Percentiles rank a stretch among this genome's conserved stretches.
These are phyloP conservation scores for Exsudoporus frostii DNA, from an alignment of 768 basidiomycete species.

Conservation along the genomic window DNA sequence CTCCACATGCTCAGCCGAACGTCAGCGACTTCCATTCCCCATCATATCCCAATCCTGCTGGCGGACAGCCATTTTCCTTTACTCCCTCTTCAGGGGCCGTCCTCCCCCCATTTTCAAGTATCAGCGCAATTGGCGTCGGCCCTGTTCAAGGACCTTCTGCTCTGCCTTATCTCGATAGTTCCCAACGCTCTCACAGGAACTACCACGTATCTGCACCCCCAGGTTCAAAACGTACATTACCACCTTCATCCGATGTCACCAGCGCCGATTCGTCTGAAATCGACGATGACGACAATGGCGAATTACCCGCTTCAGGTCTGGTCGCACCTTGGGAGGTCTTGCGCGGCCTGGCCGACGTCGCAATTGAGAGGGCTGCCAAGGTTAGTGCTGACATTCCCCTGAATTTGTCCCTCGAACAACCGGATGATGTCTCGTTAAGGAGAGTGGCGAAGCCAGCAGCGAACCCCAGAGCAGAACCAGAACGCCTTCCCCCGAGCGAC, in stretches of 20 bases:
- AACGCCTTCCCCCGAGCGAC: slow-evolving; percentile 69
- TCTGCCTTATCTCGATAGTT: slow-evolving; percentile 50
- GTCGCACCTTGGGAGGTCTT: slow-evolving; percentile 88
- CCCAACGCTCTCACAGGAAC: slow-evolving; percentile 35
- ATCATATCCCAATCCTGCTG: slow-evolving; percentile 40
- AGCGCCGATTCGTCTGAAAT: slow-evolving; percentile 81
- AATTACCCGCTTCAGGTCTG: slow-evolving; percentile 75
- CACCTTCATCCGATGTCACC: slow-evolving; percentile 62
- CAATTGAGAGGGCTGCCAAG: slow-evolving; percentile 75
- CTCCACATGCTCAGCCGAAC: slow-evolving; percentile 31
- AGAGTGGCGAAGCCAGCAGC: slow-evolving; percentile 68
- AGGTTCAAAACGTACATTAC: slow-evolving; percentile 58
- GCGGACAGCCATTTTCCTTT: slow-evolving; percentile 31
- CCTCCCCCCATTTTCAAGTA: slow-evolving; percentile 70
- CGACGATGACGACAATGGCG: slow-evolving; percentile 81
- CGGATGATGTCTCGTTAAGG: slow-evolving; percentile 39
- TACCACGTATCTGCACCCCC: slow-evolving; percentile 31
- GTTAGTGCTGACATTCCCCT: slow-evolving; percentile 34
- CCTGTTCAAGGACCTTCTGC: slow-evolving; percentile 50
- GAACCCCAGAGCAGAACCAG: slow-evolving; percentile 74
- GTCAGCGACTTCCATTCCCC: slow-evolving; percentile 44
- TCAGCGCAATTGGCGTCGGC: slow-evolving; percentile 52
- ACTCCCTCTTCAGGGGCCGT: slow-evolving; percentile 46
- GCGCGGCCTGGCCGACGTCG: slow-evolving; percentile 76
- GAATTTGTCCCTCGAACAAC: slow-evolving; percentile 1